Percentiles rank a stretch among this genome's conserved stretches.
Conservation (phyloP, 2,329 filamentous ascomycete genomes). For the Cladophialophora carrionii region DNA sequence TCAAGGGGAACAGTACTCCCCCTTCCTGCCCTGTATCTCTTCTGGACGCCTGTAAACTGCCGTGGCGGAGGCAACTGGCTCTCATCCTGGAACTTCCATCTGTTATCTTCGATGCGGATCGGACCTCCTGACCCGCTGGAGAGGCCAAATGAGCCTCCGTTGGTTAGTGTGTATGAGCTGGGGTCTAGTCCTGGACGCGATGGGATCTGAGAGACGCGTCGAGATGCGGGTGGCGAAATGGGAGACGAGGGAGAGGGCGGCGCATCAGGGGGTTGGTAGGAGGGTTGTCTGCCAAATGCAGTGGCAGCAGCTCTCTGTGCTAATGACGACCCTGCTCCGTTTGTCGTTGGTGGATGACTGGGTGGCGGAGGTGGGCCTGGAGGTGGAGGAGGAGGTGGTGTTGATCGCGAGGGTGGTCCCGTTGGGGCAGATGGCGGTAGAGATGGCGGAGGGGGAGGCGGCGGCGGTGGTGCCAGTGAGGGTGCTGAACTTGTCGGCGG, state of each 20-base stretch:
- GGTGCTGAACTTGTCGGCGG: conserved; percentile 38
- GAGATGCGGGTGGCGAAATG: conserved; percentile 48
- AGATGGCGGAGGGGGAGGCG: conserved; percentile 54
- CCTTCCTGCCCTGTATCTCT: conserved; percentile 84
- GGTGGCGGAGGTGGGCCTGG: conserved; percentile 40
- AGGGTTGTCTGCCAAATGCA: conserved; percentile 53
- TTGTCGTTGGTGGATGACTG: conserved; percentile 45
- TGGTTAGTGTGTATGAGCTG: conserved; percentile 73
- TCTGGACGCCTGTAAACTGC: conserved; percentile 72
- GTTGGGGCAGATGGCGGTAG: conserved; percentile 53
- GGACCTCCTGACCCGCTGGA: conserved; percentile 25
- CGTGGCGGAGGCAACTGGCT: conserved; percentile 80
- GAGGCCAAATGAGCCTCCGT: conserved; percentile 52
- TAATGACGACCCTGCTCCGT: conserved; percentile 50
- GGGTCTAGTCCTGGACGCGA: conserved; percentile 70
- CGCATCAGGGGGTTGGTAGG: conserved; percentile 45
- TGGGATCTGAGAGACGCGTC: conserved; percentile 48
- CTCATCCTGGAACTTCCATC: conserved; percentile 88
- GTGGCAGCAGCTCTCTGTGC: conserved; percentile 64
- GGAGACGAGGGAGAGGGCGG: conserved; percentile 49
- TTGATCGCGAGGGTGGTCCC: conserved; percentile 55
- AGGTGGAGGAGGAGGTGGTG: conserved; percentile 45
- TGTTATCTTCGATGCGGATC: conserved; percentile 67
- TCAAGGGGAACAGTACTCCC: conserved; percentile 94
- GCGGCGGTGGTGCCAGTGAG: conserved; percentile 44